Base-by-base conservation (phyloP, 192 early-diverging fungal species). In the Ambispora gerdemannii region DNA sequence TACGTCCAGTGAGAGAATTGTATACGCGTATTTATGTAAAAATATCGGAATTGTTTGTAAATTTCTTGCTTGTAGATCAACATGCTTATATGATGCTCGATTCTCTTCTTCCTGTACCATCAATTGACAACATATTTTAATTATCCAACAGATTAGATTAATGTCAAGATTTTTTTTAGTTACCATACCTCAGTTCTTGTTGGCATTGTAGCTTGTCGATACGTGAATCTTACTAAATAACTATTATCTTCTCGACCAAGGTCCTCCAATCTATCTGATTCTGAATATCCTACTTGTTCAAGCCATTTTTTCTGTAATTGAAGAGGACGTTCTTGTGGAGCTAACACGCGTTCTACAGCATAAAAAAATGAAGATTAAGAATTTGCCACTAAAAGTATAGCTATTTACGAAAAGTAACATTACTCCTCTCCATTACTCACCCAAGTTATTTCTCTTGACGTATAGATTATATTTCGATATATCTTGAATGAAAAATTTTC, bases 231-330 rank as follows among this genome's bases (percentile, higher is more conserved):
- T 75, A 87, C 88, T 20, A 93, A 71, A 47, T 93, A 93, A 49
- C 89, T 91, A 78, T 92, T 93, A 72, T 94, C 92, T 65, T 94
- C 93, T 55, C 93, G 79, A 3, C 91, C 91, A 24, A 93, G 78
- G 31, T 89, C 81, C 53, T 92, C 89, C 8, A 94, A 81, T 67
- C 85, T 87, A 76, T 96, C 93, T 49, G 84, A 76, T 25, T 84
- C 84, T 13, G 83, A 83, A 67, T 96, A 94, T 22, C 94, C 94
- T 68, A 91, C 85, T 75, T 91, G 87, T 72, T 92, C 82, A 51
- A 96, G 75, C 22, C 86, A 79, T 61, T 75, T 84, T 53, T 89
- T 87, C 58, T 93, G 87, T 19, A 96, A 85, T 32, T 86, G 76
- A 4, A 89, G 80, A 6, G 94, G 94, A 4, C 83, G 82, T 74